Base-by-base conservation (phyloP, 495 filamentous ascomycete genomes). In the Penicillium coprophilum region DNA sequence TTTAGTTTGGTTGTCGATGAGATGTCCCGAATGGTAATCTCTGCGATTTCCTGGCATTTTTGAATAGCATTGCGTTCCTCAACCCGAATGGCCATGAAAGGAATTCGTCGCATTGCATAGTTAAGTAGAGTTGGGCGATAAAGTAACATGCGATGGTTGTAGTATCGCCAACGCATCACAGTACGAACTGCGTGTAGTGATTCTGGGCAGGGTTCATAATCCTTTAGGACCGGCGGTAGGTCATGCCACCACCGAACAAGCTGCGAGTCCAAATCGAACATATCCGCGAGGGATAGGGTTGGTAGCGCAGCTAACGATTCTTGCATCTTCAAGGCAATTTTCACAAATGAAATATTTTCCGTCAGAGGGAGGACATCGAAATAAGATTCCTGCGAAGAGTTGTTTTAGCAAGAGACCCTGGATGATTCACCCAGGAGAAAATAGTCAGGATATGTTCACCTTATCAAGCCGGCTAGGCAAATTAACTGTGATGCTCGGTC, bases 121-220 rank as follows among this genome's bases (percentile, higher is more conserved):
- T 78, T 84, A 0, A 90, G 80, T 9, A 90, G 78, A 0, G 82
- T 82, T 0, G 87, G 87, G 0, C 87, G 79, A 64, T 88, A 83
- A 15, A 89, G 82, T 2, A 89, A 78, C 75, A 89, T 88, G 57
- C 86, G 83, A 38, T 88, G 79, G 65, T 86, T 89, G 68, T 85
- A 81, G 63, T 84, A 88, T 23, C 86, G 78, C 87, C 87, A 89
- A 59, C 87, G 87, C 83, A 89, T 89, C 61, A 88, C 80, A 57
- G 83, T 83, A 45, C 85, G 79, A 1, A 83, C 82, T 44, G 85
- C 82, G 62, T 83, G 81, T 20, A 89, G 74, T 6, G 82, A 79
- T 58, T 87, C 83, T 0, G 85, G 83, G 68, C 85, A 87, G 0
- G 84, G 80, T 60, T 85, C 81, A 30, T 79, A 82, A n/a, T 81